Evolutionary conservation across 2,329 filamentous ascomycete genomes (phyloP), one percentile per base, ranked within the genome.

Genomic region (Aureobasidium sp.): DNA sequence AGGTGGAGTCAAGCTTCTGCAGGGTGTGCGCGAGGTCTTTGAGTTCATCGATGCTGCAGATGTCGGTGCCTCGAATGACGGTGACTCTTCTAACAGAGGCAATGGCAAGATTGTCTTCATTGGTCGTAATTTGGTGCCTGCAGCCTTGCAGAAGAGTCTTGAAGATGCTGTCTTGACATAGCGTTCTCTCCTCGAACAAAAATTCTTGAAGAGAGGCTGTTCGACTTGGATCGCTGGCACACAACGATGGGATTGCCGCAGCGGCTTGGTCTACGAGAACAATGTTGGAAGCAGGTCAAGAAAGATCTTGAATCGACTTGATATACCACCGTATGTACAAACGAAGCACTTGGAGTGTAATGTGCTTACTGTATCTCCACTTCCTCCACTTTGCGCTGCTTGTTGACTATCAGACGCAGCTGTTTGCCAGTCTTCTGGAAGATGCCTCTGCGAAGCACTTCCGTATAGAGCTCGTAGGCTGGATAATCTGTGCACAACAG

Each of bases 1-100:
- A 61, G 90, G 90, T 1, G 77, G 79, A 0, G 77, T 85, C 47
- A 89, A 90, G 71, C 84, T 97, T 65, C 80, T 97, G 8, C 94
- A 99, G 73, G 94, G 92, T 1, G 94, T 99, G 0, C 80, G 93
- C 59, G 93, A 97, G 68, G 83, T 97, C 17, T 99, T 97, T 73
- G 94, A 99, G 70, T 88, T 97, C 27, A 84, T 90, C 27, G 91
- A 96, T 63, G 62, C 48, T 48, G 51, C 62, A 5, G 65, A 57
- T 17, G 42, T 41, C 27, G 60, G 53, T 9, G n/a, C 41, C 5
- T 55, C 44, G 14, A 58, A 34, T 5, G 44, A 42, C 44, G 53
- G 44, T 20, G 51, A 49, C 9, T 37, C 62, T 25, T 8, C 22
- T 20, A 51, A 31, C 17, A 52, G 42, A 51, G 29, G 62, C 20